A percentile compares a stretch with the other conserved stretches of the same genome.
phyloP scores from a whole-genome alignment of 2,329 filamentous ascomycete genomes.

The Raffaelea ambrosiae region DNA sequence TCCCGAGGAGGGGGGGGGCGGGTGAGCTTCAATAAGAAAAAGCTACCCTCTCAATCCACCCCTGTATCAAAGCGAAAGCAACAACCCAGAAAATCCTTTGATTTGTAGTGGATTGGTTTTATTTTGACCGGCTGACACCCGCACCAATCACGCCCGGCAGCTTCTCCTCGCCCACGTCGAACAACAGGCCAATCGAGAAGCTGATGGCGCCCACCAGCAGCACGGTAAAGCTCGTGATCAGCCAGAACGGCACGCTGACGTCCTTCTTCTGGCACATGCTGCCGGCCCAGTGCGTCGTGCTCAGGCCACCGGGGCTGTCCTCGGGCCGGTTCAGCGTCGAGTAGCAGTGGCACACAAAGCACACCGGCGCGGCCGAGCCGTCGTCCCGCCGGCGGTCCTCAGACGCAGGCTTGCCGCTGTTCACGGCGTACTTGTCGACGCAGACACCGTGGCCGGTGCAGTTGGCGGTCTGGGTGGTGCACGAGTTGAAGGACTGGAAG shows the following conservation, averaged over 20 bases:
- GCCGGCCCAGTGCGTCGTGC: constrained; percentile 69
- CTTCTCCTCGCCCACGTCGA: constrained; percentile 75
- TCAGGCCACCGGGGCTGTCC: constrained; percentile 26
- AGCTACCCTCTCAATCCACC: too few species aligned
- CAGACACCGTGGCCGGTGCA: constrained; percentile 81
- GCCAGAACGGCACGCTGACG: constrained; percentile 79
- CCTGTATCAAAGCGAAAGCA: too few species aligned
- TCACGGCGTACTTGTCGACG: constrained; percentile 51
- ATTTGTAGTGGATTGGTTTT: too few species aligned
- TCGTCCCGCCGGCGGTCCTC: constrained; percentile 7
- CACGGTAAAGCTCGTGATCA: constrained; percentile 69
- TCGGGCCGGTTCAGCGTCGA: constrained; percentile 37
- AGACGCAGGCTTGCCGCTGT: constrained; percentile 24
- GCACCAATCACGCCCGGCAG: constrained; percentile 94
- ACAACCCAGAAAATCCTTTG: too few species aligned
- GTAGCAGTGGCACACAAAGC: constrained; percentile 73
- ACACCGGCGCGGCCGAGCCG: constrained; percentile 29
- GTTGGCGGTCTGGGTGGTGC: constrained; percentile 60
- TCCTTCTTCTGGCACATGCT: constrained; percentile 86
- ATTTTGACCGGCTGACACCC: constrained; percentile 71
- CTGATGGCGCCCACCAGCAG: constrained; percentile 58
- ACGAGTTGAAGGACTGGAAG: constrained; percentile 62
- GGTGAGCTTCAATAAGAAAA: too few species aligned
- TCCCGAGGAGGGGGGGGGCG: too few species aligned
- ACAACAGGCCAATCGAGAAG: constrained; percentile 70